Percentiles rank a stretch among this genome's conserved stretches.
These are phyloP conservation scores for Gynandropsis gynandra DNA, from an alignment of 345 rosid genomes.

Conservation along the genomic window DNA sequence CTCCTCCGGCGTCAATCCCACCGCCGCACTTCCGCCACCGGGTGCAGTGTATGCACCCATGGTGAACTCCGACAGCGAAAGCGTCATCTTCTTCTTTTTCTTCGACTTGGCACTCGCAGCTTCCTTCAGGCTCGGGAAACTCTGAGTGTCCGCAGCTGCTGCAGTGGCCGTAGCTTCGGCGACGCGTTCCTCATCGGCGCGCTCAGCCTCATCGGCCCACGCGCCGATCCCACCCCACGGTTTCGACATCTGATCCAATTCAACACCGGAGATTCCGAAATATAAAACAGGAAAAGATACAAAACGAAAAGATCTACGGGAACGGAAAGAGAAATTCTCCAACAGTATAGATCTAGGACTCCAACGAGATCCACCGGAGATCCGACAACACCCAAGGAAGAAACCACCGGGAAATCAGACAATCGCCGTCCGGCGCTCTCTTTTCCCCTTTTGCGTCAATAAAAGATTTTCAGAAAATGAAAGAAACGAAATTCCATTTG, in stretches of 20 bases:
- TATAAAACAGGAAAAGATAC: conserved; percentile 12
- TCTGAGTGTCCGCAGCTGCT: conserved; percentile 34
- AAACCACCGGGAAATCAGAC: conserved; percentile 13
- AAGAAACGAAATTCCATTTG: conserved; percentile 14
- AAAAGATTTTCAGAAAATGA: conserved; percentile 10
- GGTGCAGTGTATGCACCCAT: conserved; percentile 28
- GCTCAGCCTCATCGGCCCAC: conserved; percentile 97
- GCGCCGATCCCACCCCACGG: conserved; percentile 76
- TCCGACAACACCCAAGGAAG: conserved; percentile 46
- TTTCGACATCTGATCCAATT: conserved; percentile 42
- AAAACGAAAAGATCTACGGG: neutral
- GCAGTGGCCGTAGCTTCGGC: conserved; percentile 24
- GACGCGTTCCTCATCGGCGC: conserved; percentile 56
- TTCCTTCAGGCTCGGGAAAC: conserved; percentile 79
- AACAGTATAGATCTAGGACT: conserved; percentile 30
- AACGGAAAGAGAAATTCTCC: neutral
- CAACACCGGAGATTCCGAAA: conserved; percentile 13
- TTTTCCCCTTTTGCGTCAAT: conserved; percentile 9
- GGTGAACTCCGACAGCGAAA: conserved; percentile 51
- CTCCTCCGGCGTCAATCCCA: conserved; percentile 67
- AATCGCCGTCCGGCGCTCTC: conserved; percentile 9
- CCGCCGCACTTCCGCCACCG: conserved; percentile 16
- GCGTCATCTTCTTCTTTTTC: conserved; percentile 89
- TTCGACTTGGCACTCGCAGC: conserved; percentile 57
- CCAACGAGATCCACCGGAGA: conserved; percentile 45